Evolutionary conservation across 192 early-diverging fungal genomes (phyloP), one percentile per base, ranked within the genome.

Genomic region (Globomyces pollinis-pini): DNA sequence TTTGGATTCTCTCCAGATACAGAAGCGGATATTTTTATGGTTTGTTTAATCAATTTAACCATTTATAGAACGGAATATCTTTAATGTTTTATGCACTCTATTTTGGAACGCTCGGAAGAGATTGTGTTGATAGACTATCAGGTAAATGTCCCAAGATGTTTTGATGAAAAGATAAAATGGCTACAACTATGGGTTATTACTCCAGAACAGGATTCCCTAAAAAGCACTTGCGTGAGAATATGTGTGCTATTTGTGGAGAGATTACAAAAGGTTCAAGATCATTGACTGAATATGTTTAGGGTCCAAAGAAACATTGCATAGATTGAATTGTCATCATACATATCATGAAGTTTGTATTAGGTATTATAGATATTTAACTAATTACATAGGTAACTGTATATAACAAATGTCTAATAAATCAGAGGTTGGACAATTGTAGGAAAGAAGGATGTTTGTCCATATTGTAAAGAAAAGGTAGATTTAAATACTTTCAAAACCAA

Each of bases 111-210:
- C 64, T 75, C 33, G 66, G 70, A 31, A 66, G 74, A 24, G 74
- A 80, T 60, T 70, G 72, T 60, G 78, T 80, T 6, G 78, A 74
- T 58, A 57, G 74, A 4, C 63, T 80, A 6, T 64, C 68, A 1
- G n/a, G n/a, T n/a, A n/a, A n/a, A n/a, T n/a, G n/a, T n/a, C n/a
- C n/a, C n/a, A n/a, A n/a, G n/a, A n/a, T n/a, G n/a, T n/a, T n/a
- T n/a, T n/a, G n/a, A n/a, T n/a, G n/a, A n/a, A n/a, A n/a, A n/a
- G 78, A 80, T 49, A 61, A 67, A 29, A 80, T 80, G 78, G 78
- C 78, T 8, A 26, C 61, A 16, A 59, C 23, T 38, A 69, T 72
- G 47, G 78, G 74, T 2, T 80, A 71, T 64, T 75, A 72, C 60
- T 45, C 59, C 13, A 60, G 54, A 13, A 56, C 60, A 3, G 77